Percentiles rank a stretch among this genome's conserved stretches.
phyloP scores from a whole-genome alignment of 768 basidiomycete genomes.

The Boletales sp. region DNA sequence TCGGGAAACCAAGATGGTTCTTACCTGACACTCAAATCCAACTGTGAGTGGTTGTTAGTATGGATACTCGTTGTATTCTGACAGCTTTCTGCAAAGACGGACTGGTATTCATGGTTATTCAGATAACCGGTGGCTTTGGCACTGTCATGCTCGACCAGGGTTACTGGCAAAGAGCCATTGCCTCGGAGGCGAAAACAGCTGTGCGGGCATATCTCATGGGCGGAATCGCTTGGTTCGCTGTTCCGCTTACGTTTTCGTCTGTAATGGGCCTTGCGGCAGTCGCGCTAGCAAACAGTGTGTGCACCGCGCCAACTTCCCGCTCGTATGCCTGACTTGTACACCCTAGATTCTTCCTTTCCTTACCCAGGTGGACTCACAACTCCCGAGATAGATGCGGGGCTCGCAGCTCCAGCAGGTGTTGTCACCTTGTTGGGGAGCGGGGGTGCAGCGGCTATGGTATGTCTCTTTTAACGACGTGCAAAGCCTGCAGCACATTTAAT shows the following conservation, averaged over 20 bases:
- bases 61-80: neutral
- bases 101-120: slow-evolving; percentile 15
- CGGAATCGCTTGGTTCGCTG: slow-evolving; percentile 39
- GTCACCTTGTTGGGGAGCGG: slow-evolving; percentile 33
- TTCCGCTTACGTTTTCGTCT: slow-evolving; percentile 37
- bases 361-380: slow-evolving; percentile 22
- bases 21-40: slow-evolving; percentile 36
- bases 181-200: slow-evolving; percentile 33
- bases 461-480: neutral
- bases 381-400: slow-evolving; percentile 31
- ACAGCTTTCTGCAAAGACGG: slow-evolving; percentile 3
- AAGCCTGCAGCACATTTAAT: neutral
- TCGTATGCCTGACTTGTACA: neutral
- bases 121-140: slow-evolving; percentile 17
- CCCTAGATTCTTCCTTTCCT: slow-evolving; percentile 40
- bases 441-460: slow-evolving; percentile 35
- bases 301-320: neutral
- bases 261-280: slow-evolving; percentile 34
- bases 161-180: slow-evolving; percentile 39
- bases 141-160: slow-evolving; percentile 22
- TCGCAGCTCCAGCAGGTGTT: slow-evolving; percentile 33
- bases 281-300: slow-evolving; percentile 19
- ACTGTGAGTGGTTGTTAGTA: slow-evolving; percentile 10
- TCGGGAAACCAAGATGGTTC: slow-evolving; percentile 35
- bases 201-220: slow-evolving; percentile 38